Base-by-base conservation (phyloP, 192 early-diverging fungal genomes). In the Entomortierella lignicola region DNA sequence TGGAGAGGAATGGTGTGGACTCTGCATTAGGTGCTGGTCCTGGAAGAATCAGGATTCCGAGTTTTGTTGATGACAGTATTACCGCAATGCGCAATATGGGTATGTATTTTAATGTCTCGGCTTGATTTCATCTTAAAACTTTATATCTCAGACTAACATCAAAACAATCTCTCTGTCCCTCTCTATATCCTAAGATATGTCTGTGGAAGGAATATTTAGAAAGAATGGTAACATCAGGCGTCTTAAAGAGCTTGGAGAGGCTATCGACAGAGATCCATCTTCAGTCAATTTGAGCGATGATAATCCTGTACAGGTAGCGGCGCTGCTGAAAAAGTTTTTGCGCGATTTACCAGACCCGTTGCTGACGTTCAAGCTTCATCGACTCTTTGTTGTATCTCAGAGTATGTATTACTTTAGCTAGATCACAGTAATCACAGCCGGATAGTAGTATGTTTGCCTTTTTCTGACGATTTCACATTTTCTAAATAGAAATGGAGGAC, bases 201-300 rank as follows among this genome's bases (percentile, higher is more conserved):
- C 90, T 0, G 90, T 94, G 21, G 97, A 98, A 74, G 98, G 98
- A 8, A 93, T 98, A 12, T 99, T 99, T 86, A 84, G 98, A 68
- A 98, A 98, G 84, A 99, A 98, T 77, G 98, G 98, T 8, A 99
- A 99, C 69, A 97, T 99, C 70, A 81, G 94, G 65, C 84, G 93
- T 20, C 83, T 99, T 57, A 97, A 96, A 60, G 92, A 94, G 32
- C 70, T 96, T 18, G 89, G 90, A 5, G 97, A 98, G 34, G 79
- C 88, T 0, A 86, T 98, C 26, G 98, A 99, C 80, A 89, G 89
- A 80, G 92, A 97, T 79, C 93, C 92, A 7, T 81, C 83, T 20
- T 68, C 87, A 7, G 89, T 94, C 8, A 90, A 94, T 39, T 72
- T 96, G 51, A 74, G 81, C 12, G 85, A 89, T 30, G 91, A 92